Conservation (phyloP, 2,329 filamentous ascomycete genomes). For the Fusarium dlaminii region DNA sequence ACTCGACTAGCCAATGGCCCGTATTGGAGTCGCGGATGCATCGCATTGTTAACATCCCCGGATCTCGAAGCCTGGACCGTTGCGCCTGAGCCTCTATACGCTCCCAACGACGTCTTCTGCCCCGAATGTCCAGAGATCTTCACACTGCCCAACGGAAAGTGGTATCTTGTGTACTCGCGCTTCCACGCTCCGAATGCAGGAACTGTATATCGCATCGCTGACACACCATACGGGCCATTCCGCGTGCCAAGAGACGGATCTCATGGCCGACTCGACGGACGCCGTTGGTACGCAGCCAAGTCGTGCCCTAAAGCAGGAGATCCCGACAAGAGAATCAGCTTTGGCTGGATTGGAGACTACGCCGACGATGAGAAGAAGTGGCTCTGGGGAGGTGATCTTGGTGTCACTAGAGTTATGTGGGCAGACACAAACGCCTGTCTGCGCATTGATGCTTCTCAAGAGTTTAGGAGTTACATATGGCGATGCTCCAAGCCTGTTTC, state of each 20-base stretch:
- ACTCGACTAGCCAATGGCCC: conserved; percentile 46
- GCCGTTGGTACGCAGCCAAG: conserved; percentile 51
- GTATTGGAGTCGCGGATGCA: conserved; percentile 48
- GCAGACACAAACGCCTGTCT: conserved; percentile 42
- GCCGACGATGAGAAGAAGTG: conserved; percentile 47
- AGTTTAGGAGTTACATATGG: conserved; percentile 34
- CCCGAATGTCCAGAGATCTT: conserved; percentile 52
- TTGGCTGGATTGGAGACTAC: conserved; percentile 49
- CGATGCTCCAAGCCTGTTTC: conserved; percentile 28
- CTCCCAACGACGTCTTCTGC: conserved; percentile 49
- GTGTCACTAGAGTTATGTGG: conserved; percentile 45
- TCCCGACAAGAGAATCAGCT: conserved; percentile 44
- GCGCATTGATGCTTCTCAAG: conserved; percentile 38
- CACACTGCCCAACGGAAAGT: conserved; percentile 47
- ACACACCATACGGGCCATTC: conserved; percentile 48
- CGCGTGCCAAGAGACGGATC: conserved; percentile 48
- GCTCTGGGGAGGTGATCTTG: conserved; percentile 51
- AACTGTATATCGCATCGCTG: conserved; percentile 49
- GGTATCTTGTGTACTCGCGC: conserved; percentile 49
- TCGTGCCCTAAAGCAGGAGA: conserved; percentile 46
- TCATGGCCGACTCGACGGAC: conserved; percentile 47
- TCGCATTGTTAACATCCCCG: conserved; percentile 49
- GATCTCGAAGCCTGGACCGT: conserved; percentile 46
- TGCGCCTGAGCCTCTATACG: conserved; percentile 45
- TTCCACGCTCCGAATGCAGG: conserved; percentile 49